A percentile compares a stretch with the other conserved stretches of the same genome.
Conservation (phyloP, 495 filamentous ascomycete species). For the Penicillium coffeae region DNA sequence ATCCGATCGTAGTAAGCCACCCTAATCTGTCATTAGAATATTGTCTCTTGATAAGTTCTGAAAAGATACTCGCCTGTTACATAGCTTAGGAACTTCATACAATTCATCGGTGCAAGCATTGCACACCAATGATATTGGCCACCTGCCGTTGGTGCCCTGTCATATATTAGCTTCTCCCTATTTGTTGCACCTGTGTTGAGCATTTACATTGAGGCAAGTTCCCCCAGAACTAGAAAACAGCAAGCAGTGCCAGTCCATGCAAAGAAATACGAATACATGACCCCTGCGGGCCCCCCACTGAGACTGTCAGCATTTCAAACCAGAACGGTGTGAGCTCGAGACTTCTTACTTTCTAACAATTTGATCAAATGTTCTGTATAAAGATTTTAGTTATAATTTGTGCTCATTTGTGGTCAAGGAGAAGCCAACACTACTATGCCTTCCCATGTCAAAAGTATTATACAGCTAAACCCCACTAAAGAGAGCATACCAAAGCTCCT, state of each 20-base stretch:
- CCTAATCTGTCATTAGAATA: conserved; percentile 12
- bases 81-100: conserved; percentile 39
- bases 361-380: background rate
- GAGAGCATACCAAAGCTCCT: conserved; percentile 33
- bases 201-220: conserved; percentile 44
- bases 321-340: background rate
- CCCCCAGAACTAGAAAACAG: conserved; percentile 33
- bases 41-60: conserved; percentile 1
- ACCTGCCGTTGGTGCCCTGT: conserved; percentile 33
- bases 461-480: conserved; percentile 34
- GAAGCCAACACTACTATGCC: conserved; percentile 25
- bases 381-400: background rate
- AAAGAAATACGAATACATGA: conserved; percentile 48
- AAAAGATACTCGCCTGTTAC: conserved; percentile 27
- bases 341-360: background rate
- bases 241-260: conserved; percentile 44
- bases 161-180: background rate
- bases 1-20: conserved; percentile 30
- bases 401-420: background rate
- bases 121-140: conserved; percentile 47
- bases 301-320: background rate
- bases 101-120: conserved; percentile 35
- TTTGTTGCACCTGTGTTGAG: background rate
- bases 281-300: conserved; percentile 45
- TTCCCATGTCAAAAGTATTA: conserved; percentile 39